These are phyloP conservation scores for Martensiomyces pterosporus DNA, from an alignment of 192 early-diverging fungal genomes.

Conservation along the genomic window DNA sequence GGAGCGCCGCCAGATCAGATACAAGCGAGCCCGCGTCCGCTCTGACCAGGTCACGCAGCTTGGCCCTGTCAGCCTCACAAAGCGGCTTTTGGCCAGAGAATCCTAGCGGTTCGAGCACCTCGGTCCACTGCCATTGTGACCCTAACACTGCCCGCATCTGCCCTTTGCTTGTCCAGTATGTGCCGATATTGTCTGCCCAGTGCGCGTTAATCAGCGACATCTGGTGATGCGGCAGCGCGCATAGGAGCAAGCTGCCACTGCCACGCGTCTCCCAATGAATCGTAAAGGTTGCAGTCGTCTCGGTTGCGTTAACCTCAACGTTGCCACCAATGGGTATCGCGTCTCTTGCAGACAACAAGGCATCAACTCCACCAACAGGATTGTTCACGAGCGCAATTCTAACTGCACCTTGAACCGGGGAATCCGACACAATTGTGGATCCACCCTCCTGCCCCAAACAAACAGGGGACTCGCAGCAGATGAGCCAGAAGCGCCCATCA, in stretches of 20 bases:
- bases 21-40: slow-evolving; percentile 19
- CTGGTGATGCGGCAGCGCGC: slow-evolving; percentile 66
- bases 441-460: slow-evolving; percentile 11
- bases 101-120: slow-evolving; percentile 32
- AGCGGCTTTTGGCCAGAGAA: slow-evolving; percentile 33
- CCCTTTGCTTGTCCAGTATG: slow-evolving; percentile 47
- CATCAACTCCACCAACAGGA: too few species aligned
- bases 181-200: too few species aligned
- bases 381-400: slow-evolving; percentile 56
- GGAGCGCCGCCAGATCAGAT: slow-evolving; percentile 6
- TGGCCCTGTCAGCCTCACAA: slow-evolving; percentile 2
- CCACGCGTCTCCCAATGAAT: slow-evolving; percentile 59
- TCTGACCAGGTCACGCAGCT: slow-evolving; percentile 23
- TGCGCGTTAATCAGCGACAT: slow-evolving; percentile 87
- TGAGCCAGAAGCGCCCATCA: slow-evolving; percentile 35
- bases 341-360: slow-evolving; percentile 72
- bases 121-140: slow-evolving; percentile 31
- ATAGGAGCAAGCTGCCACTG: slow-evolving; percentile 44
- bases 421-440: slow-evolving; percentile 10
- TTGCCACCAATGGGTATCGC: slow-evolving; percentile 82
- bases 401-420: slow-evolving; percentile 62
- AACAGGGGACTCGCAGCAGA: slow-evolving; percentile 17
- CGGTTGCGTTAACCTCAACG: too few species aligned
- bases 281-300: too few species aligned
- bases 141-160: slow-evolving; percentile 32